phyloP scores from a whole-genome alignment of 2,329 filamentous ascomycete species.

The Exophiala calicioides region DNA sequence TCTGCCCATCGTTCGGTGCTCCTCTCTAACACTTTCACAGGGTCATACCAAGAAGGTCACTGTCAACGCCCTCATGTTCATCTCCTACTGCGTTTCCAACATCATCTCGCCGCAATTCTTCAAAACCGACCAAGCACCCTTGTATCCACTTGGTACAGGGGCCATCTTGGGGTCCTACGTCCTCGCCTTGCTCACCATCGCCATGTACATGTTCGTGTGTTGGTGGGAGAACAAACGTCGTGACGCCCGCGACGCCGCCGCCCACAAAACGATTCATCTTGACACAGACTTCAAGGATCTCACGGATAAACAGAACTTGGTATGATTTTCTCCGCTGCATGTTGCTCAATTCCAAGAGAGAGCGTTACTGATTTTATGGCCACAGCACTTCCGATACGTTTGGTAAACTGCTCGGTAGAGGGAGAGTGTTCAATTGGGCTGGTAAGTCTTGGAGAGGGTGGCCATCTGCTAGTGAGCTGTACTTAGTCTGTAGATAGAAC shows the following conservation, averaged over 20 bases:
- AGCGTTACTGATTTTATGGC: no score
- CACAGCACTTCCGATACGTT: no score
- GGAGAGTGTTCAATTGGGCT: no score
- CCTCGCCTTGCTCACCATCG: constrained; percentile 35
- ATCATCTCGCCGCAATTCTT: constrained; percentile 16
- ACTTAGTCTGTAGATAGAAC: no score
- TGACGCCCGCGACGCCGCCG: constrained; percentile 25
- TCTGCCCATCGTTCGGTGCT: background rate
- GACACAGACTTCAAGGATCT: constrained; percentile 41
- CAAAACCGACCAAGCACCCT: constrained; percentile 5
- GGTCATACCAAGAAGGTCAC: constrained; percentile 53
- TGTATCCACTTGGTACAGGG: constrained; percentile 12
- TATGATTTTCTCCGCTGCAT: no score
- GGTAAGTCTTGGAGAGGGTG: no score
- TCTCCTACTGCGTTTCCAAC: constrained; percentile 31
- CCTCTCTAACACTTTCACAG: constrained; percentile 38
- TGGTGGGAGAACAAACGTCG: constrained; percentile 38
- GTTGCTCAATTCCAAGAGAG: no score
- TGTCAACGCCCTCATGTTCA: constrained; percentile 48
- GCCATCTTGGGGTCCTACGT: constrained; percentile 28
- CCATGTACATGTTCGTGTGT: constrained; percentile 35
- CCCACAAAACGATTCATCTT: constrained; percentile 18
- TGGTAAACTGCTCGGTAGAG: no score
- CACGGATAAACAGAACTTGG: constrained; percentile 40
- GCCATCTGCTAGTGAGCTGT: no score